Percentiles rank a stretch among this genome's conserved stretches.
phyloP scores from a whole-genome alignment of 441 rosid species.

The Populus hybrid region DNA sequence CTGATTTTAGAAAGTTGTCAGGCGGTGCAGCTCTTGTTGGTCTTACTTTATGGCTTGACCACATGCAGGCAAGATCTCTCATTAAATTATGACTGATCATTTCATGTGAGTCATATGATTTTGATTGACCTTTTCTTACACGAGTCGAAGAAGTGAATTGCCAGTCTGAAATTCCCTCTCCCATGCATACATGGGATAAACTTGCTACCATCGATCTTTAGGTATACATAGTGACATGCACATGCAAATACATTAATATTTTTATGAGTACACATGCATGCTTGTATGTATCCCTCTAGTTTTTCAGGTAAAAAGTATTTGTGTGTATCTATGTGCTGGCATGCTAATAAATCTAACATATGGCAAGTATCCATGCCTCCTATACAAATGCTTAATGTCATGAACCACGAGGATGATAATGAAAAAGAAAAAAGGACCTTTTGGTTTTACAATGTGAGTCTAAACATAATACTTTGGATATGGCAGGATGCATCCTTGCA shows the following conservation, averaged over 20 bases:
- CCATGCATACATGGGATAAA: not conserved
- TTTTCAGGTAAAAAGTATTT: not conserved
- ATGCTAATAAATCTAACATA: not conserved
- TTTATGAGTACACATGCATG: not conserved
- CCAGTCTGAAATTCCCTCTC: too few relatives aligned
- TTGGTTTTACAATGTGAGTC: not conserved
- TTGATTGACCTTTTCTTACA: not conserved
- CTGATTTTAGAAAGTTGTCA: constrained; percentile 89
- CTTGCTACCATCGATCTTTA: not conserved
- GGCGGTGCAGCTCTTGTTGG: constrained; percentile 97
- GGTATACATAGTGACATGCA: not conserved
- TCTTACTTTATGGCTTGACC: constrained; percentile 92
- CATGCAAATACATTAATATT: not conserved
- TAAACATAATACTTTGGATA: not conserved
- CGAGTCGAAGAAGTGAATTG: too few relatives aligned
- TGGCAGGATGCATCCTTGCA: constrained; percentile 88
- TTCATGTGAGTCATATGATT: not conserved
- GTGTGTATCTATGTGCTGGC: not conserved
- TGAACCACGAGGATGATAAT: not conserved
- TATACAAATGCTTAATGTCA: not conserved
- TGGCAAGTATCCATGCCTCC: not conserved
- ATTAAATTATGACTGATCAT: not conserved
- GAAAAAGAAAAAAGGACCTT: not conserved
- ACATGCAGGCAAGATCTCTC: constrained; percentile 71
- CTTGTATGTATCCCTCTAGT: not conserved